Conservation (phyloP, 208 protist genomes). For the Angomonas ambiguus region DNA sequence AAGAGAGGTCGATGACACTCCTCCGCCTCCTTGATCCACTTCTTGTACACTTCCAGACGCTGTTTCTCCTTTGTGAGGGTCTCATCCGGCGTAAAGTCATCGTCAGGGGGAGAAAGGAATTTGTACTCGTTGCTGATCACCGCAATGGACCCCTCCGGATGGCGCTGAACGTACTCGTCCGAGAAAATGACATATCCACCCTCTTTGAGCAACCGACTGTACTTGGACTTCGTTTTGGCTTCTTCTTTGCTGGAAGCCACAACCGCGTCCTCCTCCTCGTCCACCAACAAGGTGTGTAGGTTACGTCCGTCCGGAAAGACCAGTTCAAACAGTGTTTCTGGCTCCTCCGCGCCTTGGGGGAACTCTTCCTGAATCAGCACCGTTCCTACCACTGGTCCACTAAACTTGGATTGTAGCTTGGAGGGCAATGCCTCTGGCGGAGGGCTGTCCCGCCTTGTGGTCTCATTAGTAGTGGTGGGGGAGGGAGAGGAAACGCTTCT, state of each 20-base stretch:
- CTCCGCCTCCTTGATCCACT: constrained; percentile 14
- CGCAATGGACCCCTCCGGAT: constrained; percentile 8
- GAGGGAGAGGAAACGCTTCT: too few species aligned
- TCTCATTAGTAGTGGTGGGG: neutral
- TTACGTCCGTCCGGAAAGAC: constrained; percentile 9
- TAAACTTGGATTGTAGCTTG: neutral
- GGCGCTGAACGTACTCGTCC: constrained; percentile 5
- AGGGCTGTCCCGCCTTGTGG: neutral
- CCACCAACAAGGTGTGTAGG: neutral
- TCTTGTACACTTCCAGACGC: constrained; percentile 3
- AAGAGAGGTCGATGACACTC: constrained; percentile 15
- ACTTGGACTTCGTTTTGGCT: neutral
- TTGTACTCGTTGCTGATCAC: constrained; percentile 4
- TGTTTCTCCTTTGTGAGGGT: constrained; percentile 2
- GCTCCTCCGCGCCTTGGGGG: neutral
- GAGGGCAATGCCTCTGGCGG: constrained; percentile 11
- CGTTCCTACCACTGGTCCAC: constrained; percentile 9
- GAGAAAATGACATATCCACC: constrained; percentile 21
- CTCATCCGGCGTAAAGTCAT: neutral
- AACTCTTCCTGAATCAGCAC: constrained; percentile 12
- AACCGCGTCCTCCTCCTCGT: neutral
- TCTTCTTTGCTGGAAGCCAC: neutral
- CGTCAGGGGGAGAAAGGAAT: neutral
- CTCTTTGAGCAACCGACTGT: constrained; percentile 1
- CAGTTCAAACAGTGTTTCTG: constrained; percentile 12